Evolutionary conservation across 1,284 basidiomycete species (phyloP).

Genomic region (Pseudozyma tsukubaensis): DNA sequence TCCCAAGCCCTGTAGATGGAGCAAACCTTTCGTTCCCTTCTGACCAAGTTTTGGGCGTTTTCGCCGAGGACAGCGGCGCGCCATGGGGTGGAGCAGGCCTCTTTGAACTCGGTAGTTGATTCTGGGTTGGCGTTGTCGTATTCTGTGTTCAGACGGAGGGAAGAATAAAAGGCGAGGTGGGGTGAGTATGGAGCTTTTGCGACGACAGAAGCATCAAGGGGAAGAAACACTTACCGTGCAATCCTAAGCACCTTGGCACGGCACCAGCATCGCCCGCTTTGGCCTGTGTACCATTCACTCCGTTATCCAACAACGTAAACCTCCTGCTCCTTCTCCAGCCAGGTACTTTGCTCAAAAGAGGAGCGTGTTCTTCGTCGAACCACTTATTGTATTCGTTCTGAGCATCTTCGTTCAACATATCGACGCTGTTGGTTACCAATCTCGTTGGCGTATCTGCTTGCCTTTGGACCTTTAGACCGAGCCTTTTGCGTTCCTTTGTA

Average conservation of each 20-base stretch:
- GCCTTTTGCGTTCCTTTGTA: neutral
- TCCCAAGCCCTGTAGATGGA: constrained; percentile 57
- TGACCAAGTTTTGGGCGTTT: constrained; percentile 15
- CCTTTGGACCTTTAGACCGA: constrained; percentile 23
- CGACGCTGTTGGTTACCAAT: constrained; percentile 51
- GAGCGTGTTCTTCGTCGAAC: constrained; percentile 54
- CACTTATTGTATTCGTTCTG: constrained; percentile 48
- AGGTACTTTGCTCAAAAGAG: constrained; percentile 41
- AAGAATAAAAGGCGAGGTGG: too few species aligned
- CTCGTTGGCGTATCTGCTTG: constrained; percentile 16
- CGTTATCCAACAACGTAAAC: constrained; percentile 57
- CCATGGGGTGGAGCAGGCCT: constrained; percentile 43
- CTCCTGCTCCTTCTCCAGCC: constrained; percentile 60
- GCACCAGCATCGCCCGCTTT: constrained; percentile 16
- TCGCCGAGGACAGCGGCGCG: constrained; percentile 32
- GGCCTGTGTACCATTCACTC: constrained; percentile 24
- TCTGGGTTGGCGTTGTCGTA: constrained; percentile 26
- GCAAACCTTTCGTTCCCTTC: constrained; percentile 54
- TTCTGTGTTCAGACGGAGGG: constrained; percentile 15
- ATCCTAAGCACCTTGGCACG: constrained; percentile 41
- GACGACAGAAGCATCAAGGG: neutral
- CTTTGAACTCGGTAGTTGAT: constrained; percentile 38
- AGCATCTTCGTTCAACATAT: constrained; percentile 15
- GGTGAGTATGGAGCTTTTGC: neutral
- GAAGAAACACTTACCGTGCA: constrained; percentile 46